Percentiles rank a stretch among this genome's conserved stretches.
Conservation (phyloP, 225 moss, liverwort and hornwort species). For the Marchantia paleacea region DNA sequence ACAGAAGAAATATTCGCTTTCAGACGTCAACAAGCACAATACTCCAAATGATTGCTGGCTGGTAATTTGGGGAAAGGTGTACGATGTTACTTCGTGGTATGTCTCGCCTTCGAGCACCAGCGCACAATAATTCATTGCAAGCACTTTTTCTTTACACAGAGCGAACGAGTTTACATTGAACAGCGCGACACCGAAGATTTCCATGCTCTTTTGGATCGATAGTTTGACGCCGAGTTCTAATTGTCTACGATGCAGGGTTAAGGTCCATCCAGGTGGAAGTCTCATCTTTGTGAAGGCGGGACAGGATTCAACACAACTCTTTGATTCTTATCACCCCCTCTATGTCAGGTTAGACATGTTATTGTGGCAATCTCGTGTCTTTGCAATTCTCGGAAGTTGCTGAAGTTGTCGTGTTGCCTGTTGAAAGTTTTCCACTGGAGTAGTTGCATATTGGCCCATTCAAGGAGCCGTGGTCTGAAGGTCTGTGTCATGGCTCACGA, state of each 20-base stretch:
- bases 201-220: slow-evolving; percentile 13
- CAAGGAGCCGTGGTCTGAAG: neutral
- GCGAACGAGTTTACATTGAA: neutral
- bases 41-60: slow-evolving; percentile 83
- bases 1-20: slow-evolving; percentile 61
- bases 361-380: neutral
- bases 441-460: neutral
- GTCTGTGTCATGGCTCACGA: neutral
- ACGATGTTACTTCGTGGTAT: slow-evolving; percentile 87
- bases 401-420: neutral
- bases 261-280: slow-evolving; percentile 88
- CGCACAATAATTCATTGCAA: neutral
- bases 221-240: neutral
- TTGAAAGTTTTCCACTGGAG: too few species aligned
- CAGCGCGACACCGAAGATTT: neutral
- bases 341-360: slow-evolving; percentile 67
- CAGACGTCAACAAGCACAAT: slow-evolving; percentile 80
- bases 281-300: slow-evolving; percentile 95
- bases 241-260: slow-evolving; percentile 56
- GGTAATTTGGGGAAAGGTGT: slow-evolving; percentile 94
- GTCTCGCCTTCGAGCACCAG: neutral
- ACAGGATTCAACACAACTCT: slow-evolving; percentile 95
- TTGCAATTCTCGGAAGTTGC: slow-evolving; percentile 2
- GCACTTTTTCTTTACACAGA: neutral
- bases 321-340: slow-evolving; percentile 96